Conservation (phyloP, 208 protist species). For the Leishmania turanica region DNA sequence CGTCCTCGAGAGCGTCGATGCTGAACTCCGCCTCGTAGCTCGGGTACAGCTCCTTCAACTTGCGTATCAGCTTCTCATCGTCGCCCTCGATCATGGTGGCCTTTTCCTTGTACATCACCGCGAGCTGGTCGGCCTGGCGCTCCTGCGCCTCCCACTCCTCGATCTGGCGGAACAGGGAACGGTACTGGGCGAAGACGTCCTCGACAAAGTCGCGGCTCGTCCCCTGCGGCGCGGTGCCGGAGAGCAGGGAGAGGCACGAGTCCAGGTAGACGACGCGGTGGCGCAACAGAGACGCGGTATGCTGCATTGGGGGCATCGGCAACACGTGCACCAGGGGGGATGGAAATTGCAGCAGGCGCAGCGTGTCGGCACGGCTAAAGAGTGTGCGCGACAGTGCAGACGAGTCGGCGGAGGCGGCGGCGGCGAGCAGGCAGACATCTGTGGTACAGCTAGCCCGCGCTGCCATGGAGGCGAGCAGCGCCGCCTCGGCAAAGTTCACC, state of each 20-base stretch:
- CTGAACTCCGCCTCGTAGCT: constrained; percentile 93
- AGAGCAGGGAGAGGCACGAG: constrained; percentile 67
- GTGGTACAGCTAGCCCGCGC: constrained; percentile 49
- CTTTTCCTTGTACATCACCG: constrained; percentile 94
- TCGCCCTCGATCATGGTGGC: constrained; percentile 89
- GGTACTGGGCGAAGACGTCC: constrained; percentile 66
- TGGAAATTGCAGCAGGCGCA: constrained; percentile 74
- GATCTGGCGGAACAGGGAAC: constrained; percentile 63
- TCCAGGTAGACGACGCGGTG: constrained; percentile 79
- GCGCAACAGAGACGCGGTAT: constrained; percentile 37
- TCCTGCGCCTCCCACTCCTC: constrained; percentile 85
- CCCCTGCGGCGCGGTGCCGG: constrained; percentile 48
- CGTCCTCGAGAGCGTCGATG: constrained; percentile 41
- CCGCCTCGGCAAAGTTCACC: constrained; percentile 79
- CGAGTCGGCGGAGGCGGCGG: constrained; percentile 8
- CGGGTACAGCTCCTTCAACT: constrained; percentile 92
- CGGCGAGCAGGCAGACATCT: constrained; percentile 9
- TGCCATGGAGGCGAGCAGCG: constrained; percentile 71
- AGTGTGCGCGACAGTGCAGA: constrained; percentile 25
- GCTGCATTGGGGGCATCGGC: constrained; percentile 35
- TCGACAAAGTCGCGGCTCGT: constrained; percentile 60
- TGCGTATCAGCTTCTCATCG: constrained; percentile 89
- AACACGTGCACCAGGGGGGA: constrained; percentile 26
- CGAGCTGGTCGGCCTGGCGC: constrained; percentile 67
- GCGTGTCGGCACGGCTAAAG: constrained; percentile 46